Evolutionary conservation across 2,329 filamentous ascomycete genomes (phyloP), one percentile per base, ranked within the genome.

Genomic region (Magnaporthiopsis rhizophila): DNA sequence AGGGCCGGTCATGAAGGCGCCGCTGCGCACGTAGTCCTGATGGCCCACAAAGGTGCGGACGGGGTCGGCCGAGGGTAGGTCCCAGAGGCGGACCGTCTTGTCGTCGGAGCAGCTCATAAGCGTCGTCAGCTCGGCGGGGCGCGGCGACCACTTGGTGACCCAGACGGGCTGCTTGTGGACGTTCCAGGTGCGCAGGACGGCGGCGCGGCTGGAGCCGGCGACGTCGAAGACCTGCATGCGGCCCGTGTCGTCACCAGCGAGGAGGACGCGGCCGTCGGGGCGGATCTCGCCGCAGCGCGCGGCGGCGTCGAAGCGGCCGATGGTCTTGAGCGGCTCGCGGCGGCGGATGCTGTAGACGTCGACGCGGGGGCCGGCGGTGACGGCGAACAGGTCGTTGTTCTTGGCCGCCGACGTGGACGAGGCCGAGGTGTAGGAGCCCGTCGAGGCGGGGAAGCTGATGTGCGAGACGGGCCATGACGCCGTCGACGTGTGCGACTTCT

Each of bases 141-240:
- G 34, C 1, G 92, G 92, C n/a, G 91, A 94, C 84, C 96, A 99
- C 75, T 89, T 89, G 59, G 92, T 94, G 30, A 89, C 86, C 89
- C 94, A 97, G 30, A 96, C 91, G 18, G 95, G 91, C 81, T 96
- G 93, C 78, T 92, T 93, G 79, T 98, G 94, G 70, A 93, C 87
- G 68, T 89, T 87, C 94, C 95, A 99, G 62, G 94, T 97, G 80
- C 95, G 94, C 71, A 99, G 79, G 69, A 99, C 97, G 3, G 92
- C 92, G 68, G 95, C 85, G 65, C 92, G 94, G 59, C 73, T 84
- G 53, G 71, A 72, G 58, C 72, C 71, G 24, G 74, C 88, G 62
- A 96, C 87, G 73, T 99, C 95, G 73, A 98, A 99, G 15, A 97
- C 92, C 77, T 99, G 96, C 69, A 99, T 91, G 67, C 89, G 88